phyloP scores from a whole-genome alignment of 2,329 filamentous ascomycete species.

The Mycosphaerella sp. region DNA sequence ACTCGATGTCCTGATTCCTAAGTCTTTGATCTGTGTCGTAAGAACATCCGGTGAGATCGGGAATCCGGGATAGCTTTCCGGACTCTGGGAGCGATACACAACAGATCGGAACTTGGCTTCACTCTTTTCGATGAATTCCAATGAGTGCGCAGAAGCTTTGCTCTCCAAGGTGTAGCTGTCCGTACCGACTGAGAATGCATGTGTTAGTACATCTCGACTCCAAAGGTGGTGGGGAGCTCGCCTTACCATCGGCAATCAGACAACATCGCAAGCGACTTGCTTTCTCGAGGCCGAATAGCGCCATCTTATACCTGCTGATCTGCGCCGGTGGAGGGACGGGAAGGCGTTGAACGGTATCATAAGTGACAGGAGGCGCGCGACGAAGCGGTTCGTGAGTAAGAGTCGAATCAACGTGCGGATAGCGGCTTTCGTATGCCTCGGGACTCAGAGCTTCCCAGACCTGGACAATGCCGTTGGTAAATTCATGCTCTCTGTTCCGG shows the following conservation, averaged over 20 bases:
- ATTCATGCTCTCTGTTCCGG: not conserved
- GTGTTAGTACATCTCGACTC: not conserved
- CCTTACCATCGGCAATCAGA: not conserved
- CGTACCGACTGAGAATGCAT: not conserved
- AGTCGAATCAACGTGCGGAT: not conserved
- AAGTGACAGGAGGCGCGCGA: not conserved
- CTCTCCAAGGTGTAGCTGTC: slow-evolving; percentile 3
- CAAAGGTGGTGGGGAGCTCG: not conserved
- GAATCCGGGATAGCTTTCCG: not conserved
- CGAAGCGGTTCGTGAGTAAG: not conserved
- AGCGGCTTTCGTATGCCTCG: slow-evolving; percentile 2
- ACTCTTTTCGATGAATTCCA: not conserved
- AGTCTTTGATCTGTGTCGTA: not conserved
- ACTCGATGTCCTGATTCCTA: not conserved
- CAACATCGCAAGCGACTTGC: not conserved
- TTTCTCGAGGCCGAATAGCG: not conserved
- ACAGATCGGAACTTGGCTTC: slow-evolving; percentile 1
- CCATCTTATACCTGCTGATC: slow-evolving; percentile 8
- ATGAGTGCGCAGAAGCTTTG: not conserved
- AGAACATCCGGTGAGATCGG: slow-evolving; percentile 4
- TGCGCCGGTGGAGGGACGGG: not conserved
- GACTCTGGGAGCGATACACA: not conserved
- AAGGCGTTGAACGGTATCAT: not conserved
- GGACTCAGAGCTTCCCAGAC: slow-evolving; percentile 5
- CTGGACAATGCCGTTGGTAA: slow-evolving; percentile 2